These are phyloP conservation scores for Fusarium sp. DNA, from an alignment of 2,329 filamentous ascomycete species.

Conservation along the genomic window DNA sequence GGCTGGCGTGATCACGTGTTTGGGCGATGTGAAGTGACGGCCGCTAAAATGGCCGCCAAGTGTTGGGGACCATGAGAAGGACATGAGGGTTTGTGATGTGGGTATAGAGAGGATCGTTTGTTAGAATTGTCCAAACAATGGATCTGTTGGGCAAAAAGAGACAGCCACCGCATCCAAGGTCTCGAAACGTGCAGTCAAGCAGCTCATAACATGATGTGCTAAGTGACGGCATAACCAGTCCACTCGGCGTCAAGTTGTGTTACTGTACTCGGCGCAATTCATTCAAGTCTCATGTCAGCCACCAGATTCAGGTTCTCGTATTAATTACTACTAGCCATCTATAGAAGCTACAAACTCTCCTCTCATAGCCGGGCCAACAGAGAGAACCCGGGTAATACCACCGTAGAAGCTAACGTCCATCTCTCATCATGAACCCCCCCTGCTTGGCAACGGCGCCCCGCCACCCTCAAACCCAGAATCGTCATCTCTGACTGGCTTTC, in stretches of 20 bases:
- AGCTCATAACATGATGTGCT: background rate
- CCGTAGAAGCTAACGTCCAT: background rate
- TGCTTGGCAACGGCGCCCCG: constrained; percentile 20
- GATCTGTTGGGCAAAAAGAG: background rate
- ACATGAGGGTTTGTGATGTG: background rate
- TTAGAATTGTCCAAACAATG: background rate
- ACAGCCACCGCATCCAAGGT: background rate
- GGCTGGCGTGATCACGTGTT: constrained; percentile 46
- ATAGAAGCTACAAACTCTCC: background rate
- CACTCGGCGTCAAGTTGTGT: background rate
- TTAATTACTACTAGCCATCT: background rate
- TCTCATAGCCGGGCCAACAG: background rate
- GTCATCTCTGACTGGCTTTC: background rate
- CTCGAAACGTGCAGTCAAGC: background rate
- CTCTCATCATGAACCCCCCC: background rate
- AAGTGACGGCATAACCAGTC: background rate
- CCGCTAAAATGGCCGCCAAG: background rate
- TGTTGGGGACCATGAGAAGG: background rate
- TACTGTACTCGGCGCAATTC: background rate
- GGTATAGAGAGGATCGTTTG: background rate
- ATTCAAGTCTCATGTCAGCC: background rate
- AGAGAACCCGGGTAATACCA: background rate
- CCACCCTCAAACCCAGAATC: constrained; percentile 8
- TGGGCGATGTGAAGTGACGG: constrained; percentile 5
- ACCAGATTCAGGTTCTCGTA: background rate